phyloP scores from a whole-genome alignment of 148 eudicot species.

The Nepenthes mirabilis region DNA sequence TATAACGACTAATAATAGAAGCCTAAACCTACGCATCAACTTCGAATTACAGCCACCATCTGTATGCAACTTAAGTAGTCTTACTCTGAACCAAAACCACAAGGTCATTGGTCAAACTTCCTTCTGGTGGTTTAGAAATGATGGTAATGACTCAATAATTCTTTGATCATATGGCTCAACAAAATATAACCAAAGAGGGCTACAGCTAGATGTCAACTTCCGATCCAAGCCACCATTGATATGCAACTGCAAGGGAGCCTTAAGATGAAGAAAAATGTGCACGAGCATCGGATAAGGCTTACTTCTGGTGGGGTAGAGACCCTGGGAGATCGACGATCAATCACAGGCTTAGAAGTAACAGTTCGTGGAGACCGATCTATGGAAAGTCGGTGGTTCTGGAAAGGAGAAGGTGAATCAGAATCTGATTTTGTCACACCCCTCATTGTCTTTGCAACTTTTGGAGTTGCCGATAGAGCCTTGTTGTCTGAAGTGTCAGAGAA shows the following conservation, averaged over 20 bases:
- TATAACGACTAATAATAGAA: too few relatives aligned
- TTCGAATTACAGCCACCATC: too few relatives aligned
- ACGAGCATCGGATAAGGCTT: conserved; percentile 10
- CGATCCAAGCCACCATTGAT: background rate
- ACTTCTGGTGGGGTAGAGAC: conserved; percentile 44
- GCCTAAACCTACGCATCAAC: too few relatives aligned
- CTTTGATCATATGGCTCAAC: too few relatives aligned
- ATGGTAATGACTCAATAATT: background rate
- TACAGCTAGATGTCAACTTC: background rate
- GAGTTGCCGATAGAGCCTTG: conserved; percentile 54
- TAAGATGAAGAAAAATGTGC: conserved; percentile 1
- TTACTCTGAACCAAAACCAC: too few relatives aligned
- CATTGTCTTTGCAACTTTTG: conserved; percentile 37
- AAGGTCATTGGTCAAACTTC: background rate
- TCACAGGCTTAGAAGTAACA: conserved; percentile 41
- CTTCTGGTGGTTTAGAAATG: background rate
- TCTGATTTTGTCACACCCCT: conserved; percentile 41
- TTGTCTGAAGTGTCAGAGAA: conserved; percentile 41
- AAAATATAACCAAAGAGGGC: background rate
- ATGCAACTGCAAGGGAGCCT: background rate
- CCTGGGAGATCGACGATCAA: conserved; percentile 47
- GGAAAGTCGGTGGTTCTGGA: conserved; percentile 40
- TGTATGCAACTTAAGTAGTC: too few relatives aligned
- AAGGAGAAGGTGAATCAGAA: conserved; percentile 55
- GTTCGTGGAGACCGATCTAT: conserved; percentile 54